These are phyloP conservation scores for Daldinia sp. DNA, from an alignment of 2,329 filamentous ascomycete genomes.

Conservation along the genomic window DNA sequence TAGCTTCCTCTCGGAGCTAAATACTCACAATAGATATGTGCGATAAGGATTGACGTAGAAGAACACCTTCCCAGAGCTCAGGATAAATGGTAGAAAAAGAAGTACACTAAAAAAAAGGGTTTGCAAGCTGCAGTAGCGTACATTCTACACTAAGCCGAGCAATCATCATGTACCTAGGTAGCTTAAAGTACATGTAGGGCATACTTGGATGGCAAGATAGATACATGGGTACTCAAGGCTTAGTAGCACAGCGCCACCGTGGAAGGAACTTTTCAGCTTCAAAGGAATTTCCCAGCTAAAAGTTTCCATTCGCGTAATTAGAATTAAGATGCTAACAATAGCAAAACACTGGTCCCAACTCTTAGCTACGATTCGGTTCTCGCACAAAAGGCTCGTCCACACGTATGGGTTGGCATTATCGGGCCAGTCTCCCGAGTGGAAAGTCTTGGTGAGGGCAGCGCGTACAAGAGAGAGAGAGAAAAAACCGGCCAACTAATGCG, in stretches of 20 bases:
- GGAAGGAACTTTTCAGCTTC: slow-evolving; percentile 18
- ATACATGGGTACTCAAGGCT: slow-evolving; percentile 3
- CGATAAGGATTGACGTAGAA: slow-evolving; percentile 6
- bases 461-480: slow-evolving; percentile 1
- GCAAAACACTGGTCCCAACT: not conserved
- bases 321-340: not conserved
- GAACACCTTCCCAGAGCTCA: not conserved
- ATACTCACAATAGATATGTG: not conserved
- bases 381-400: not conserved
- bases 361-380: not conserved
- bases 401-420: slow-evolving; percentile 19
- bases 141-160: slow-evolving; percentile 6
- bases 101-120: slow-evolving; percentile 5
- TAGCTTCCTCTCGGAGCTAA: not conserved
- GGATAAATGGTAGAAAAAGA: slow-evolving; percentile 2
- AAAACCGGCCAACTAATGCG: slow-evolving; percentile 14
- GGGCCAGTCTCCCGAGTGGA: slow-evolving; percentile 10
- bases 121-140: slow-evolving; percentile 21
- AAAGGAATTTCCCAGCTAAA: slow-evolving; percentile 10
- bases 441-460: slow-evolving; percentile 22
- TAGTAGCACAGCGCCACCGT: slow-evolving; percentile 11
- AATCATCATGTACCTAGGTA: not conserved
- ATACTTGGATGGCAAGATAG: too few relatives aligned
- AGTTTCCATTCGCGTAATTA: slow-evolving; percentile 6
- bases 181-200: not conserved